Evolutionary conservation across 169 alveolate genomes (phyloP), one percentile per base, ranked within the genome.

Genomic region (Eimeria sp.): DNA sequence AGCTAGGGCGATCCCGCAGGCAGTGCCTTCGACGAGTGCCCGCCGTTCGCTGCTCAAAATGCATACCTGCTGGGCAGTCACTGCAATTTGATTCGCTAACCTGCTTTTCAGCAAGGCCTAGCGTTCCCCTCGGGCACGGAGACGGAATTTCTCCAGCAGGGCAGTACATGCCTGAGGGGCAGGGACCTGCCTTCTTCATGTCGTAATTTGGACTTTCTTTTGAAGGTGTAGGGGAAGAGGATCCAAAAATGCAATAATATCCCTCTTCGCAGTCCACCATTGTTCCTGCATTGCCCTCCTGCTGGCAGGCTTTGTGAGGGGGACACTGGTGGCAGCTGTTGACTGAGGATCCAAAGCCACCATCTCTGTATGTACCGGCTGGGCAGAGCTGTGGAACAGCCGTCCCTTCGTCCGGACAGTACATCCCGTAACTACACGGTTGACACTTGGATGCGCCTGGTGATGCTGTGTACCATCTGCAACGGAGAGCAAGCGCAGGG

Each of bases 391-490:
- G 14, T 64, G 71, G 82, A 0, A 14, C 10, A 85, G 93, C n/a
- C 30, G 93, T 85, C 54, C 96, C 96, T 54, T 37, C 74, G 46
- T 64, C 56, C 16, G 71, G 89, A 52, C 96, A 93, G 94, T 93
- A 93, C 52, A 16, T 66, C 78, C 96, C 96, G 4, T 0, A 3
- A 0, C 13, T 27, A 46, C 96, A 93, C 30, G 88, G 68, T 0
- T 60, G 56, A 58, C 96, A 93, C 54, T 30, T 1, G 43, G 25
- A 2, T 33, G 8, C 9, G 40, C 82, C 82, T 23, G 62, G 18
- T n/a, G 27, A 0, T 27, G 9, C 27, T 54, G 93, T 40, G 23
- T 27, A 37, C 93, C 94, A 71, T 23, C 78, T 82, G 76, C 78
- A 23, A 30, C 13, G 43, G 18, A n/a, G 23, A 37, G 4, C 74